Base-by-base conservation (phyloP, 495 filamentous ascomycete species). In the Niebla homalea region DNA sequence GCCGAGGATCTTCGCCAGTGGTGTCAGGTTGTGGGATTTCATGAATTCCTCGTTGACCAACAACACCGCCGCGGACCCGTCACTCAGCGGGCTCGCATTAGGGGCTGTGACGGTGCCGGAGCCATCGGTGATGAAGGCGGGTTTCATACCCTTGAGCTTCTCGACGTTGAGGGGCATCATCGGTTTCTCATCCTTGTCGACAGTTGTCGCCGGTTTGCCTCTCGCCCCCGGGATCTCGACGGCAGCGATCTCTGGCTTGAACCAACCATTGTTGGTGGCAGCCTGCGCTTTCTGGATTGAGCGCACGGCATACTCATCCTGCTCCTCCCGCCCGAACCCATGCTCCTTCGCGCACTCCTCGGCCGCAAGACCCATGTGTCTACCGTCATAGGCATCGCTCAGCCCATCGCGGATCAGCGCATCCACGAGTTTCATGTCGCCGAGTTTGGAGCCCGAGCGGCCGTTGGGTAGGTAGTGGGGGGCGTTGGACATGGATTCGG, bases 401-500 rank as follows among this genome's bases (percentile, higher is more conserved):
- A 98, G 73, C 46, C 92, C 92, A 62, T 98, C 92, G 69, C 85
- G 84, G 56, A 93, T 76, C 53, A 97, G 78, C 46, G 88, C 92
- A 63, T 98, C 92, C 14, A 97, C 75, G 50, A 97, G 70, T 29
- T 68, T 77, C 63, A 85, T 81, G 70, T 94, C 75, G 58, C 92
- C 92, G 68, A 86, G 97, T 70, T 95, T 95, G 62, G 80, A 77
- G 43, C 92, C 92, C 44, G 67, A 78, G 57, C 92, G 85, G 22
- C 89, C 71, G 59, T 71, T 83, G 40, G 87, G 86, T 40, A 94
- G 79, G 72, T 98, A 98, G 70, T 97, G 89, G n/a, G 93, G 93
- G 43, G 80, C 75, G 71, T 96, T 97, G 54, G 87, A 89, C 92
- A 98, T 98, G 69, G 86, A 92, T 74, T 98, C 92, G 51, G 89